Conservation (phyloP, 345 rosid genomes). For the Eucalyptus erythrocorys region DNA sequence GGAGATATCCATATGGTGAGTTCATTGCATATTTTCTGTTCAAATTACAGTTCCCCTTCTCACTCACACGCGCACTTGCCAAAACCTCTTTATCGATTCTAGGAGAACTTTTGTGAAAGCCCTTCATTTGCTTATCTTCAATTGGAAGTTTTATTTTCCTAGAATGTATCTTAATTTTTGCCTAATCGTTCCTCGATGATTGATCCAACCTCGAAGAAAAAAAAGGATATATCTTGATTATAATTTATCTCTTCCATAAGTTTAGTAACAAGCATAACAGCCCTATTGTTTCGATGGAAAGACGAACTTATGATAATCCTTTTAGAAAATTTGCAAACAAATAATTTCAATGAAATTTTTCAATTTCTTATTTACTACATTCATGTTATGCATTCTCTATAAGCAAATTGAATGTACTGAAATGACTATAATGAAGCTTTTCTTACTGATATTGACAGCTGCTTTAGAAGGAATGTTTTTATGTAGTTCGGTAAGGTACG, state of each 20-base stretch:
- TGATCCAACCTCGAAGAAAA: too few relatives aligned
- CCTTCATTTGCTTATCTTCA: neutral
- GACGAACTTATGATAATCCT: neutral
- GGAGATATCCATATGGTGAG: neutral
- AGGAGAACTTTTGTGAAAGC: neutral
- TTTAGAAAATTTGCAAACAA: neutral
- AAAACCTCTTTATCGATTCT: too few relatives aligned
- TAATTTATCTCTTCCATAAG: neutral
- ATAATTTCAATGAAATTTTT: neutral
- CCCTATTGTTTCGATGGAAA: neutral
- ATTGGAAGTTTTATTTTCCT: neutral
- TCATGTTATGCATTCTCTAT: neutral
- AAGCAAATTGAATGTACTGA: neutral
- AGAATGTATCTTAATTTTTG: neutral
- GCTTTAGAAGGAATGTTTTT: neutral
- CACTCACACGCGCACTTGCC: too few relatives aligned
- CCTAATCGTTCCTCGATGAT: too few relatives aligned
- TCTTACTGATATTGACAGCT: neutral
- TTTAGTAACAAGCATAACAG: neutral
- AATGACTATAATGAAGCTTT: neutral
- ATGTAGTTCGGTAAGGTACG: slow-evolving; percentile 9
- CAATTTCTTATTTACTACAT: neutral
- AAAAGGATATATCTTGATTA: too few relatives aligned
- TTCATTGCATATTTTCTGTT: too few relatives aligned
- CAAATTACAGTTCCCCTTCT: too few relatives aligned